Conservation (phyloP, 345 rosid genomes). For the Gossypium thurberi region DNA sequence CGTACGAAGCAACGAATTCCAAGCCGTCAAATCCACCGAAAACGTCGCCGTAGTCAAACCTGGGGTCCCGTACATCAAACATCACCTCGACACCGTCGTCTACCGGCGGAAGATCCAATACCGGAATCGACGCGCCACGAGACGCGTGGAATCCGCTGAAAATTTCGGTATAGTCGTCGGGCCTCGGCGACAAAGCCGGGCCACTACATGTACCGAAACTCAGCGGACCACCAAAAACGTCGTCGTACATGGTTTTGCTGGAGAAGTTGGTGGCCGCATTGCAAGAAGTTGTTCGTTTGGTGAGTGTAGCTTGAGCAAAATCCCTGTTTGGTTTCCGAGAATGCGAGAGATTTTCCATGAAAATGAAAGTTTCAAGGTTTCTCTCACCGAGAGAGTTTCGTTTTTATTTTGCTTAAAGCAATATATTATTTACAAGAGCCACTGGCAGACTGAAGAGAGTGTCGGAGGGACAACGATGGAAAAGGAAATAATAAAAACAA, state of each 20-base stretch:
- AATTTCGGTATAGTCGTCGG: constrained; percentile 76
- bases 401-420: background rate
- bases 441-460: background rate
- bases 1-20: constrained; percentile 60
- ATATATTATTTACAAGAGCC: background rate
- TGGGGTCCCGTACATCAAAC: constrained; percentile 61
- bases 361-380: constrained; percentile 24
- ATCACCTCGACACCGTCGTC: constrained; percentile 32
- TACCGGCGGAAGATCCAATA: constrained; percentile 71
- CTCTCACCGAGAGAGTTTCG: background rate
- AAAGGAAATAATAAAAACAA: no score
- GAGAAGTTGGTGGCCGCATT: constrained; percentile 25
- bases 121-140: constrained; percentile 80
- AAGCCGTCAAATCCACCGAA: constrained; percentile 54
- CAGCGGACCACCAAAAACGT: constrained; percentile 72
- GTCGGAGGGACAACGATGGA: background rate
- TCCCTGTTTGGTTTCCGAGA: constrained; percentile 42
- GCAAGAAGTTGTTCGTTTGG: constrained; percentile 23
- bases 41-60: constrained; percentile 64
- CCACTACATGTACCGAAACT: constrained; percentile 32
- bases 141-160: constrained; percentile 74
- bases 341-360: constrained; percentile 59
- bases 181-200: constrained; percentile 66
- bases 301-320: constrained; percentile 9
- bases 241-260: constrained; percentile 47